phyloP scores from a whole-genome alignment of 1,284 basidiomycete species.

The Termitomyces sp. region DNA sequence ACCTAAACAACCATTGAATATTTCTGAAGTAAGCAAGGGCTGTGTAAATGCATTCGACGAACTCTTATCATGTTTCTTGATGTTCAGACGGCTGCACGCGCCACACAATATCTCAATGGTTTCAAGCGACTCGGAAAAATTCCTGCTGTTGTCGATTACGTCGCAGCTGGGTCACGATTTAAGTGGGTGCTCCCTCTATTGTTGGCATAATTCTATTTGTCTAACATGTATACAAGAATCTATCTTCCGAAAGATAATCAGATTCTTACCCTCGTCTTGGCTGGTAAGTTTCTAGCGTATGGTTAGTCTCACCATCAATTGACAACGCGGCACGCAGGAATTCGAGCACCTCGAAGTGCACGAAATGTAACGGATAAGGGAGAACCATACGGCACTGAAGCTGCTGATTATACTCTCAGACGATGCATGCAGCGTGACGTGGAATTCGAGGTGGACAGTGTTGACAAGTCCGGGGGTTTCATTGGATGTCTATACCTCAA shows the following conservation, averaged over 20 bases:
- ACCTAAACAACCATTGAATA: conserved; percentile 74
- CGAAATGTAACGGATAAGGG: conserved; percentile 81
- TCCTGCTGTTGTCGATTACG: conserved; percentile 88
- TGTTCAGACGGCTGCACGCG: conserved; percentile 62
- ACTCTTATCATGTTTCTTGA: background rate
- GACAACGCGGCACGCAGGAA: conserved; percentile 42
- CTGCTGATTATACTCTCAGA: conserved; percentile 75
- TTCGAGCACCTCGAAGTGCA: conserved; percentile 79
- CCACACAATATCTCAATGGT: conserved; percentile 80
- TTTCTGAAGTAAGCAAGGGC: conserved; percentile 64
- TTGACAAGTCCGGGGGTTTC: conserved; percentile 95
- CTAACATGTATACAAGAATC: conserved; percentile 43
- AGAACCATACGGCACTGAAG: conserved; percentile 86
- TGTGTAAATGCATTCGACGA: conserved; percentile 2
- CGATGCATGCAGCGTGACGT: conserved; percentile 93
- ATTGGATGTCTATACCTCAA: conserved; percentile 87
- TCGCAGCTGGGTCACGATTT: conserved; percentile 90
- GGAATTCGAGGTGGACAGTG: conserved; percentile 85
- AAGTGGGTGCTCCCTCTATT: conserved; percentile 48
- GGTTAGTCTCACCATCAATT: conserved; percentile 6
- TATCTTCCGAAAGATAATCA: conserved; percentile 90
- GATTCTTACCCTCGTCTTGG: conserved; percentile 83
- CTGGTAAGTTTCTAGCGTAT: conserved; percentile 43
- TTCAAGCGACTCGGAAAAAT: conserved; percentile 89
- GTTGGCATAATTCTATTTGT: background rate